These are phyloP conservation scores for Aspergillus puulaauensis DNA, from an alignment of 2,329 filamentous ascomycete species.

Conservation along the genomic window DNA sequence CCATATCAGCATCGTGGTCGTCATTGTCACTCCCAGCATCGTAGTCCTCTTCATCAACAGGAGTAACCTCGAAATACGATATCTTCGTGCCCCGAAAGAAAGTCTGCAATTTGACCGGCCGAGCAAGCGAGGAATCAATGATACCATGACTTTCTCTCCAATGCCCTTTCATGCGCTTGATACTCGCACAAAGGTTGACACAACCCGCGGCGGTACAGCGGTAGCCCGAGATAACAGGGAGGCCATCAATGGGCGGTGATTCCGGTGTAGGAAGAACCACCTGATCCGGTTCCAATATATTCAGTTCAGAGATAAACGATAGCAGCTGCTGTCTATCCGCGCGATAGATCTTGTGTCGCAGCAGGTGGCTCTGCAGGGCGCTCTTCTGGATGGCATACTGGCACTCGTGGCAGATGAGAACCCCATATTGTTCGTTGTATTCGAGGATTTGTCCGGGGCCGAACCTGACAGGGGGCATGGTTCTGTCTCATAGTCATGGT, in stretches of 20 bases:
- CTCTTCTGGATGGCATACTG: slow-evolving; percentile 12
- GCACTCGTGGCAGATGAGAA: slow-evolving; percentile 12
- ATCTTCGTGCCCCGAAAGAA: slow-evolving; percentile 12
- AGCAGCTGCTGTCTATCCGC: slow-evolving; percentile 1
- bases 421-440: slow-evolving; percentile 1
- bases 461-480: not conserved
- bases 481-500: not conserved
- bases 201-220: slow-evolving; percentile 1
- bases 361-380: slow-evolving; percentile 10
- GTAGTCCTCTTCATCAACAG: not conserved
- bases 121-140: not conserved
- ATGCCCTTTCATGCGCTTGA: slow-evolving; percentile 10
- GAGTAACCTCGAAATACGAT: slow-evolving; percentile 9
- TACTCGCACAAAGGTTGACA: slow-evolving; percentile 8
- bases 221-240: slow-evolving; percentile 5
- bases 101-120: slow-evolving; percentile 6
- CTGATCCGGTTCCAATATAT: slow-evolving; percentile 1
- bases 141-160: slow-evolving; percentile 3
- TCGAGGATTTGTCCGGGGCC: slow-evolving; percentile 1
- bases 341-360: slow-evolving; percentile 13
- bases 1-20: not conserved
- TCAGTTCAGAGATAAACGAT: not conserved
- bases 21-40: not conserved
- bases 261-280: not conserved
- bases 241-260: not conserved